Conservation (phyloP, 2,329 filamentous ascomycete genomes). For the Microdochium bolleyi region DNA sequence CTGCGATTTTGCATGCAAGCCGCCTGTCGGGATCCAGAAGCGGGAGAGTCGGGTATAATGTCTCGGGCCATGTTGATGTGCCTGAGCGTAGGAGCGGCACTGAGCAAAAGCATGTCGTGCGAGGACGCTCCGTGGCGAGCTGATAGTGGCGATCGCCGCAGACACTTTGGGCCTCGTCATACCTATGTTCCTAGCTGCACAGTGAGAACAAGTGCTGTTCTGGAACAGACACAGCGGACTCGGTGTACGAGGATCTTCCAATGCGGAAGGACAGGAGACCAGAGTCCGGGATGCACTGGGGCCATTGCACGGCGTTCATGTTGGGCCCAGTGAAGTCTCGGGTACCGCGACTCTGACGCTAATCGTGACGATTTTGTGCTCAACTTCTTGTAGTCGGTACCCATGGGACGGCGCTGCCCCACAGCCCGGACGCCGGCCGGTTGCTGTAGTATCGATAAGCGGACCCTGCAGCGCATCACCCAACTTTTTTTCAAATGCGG, state of each 20-base stretch:
- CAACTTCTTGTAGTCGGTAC: background rate
- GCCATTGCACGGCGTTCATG: too few species aligned
- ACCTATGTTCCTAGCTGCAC: too few species aligned
- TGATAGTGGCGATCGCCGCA: too few species aligned
- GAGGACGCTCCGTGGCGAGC: background rate
- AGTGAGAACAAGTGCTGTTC: too few species aligned
- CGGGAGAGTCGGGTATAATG: constrained; percentile 51
- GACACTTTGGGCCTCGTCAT: too few species aligned
- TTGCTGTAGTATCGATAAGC: background rate
- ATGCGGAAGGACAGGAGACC: too few species aligned
- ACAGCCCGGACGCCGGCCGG: background rate
- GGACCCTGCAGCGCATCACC: background rate
- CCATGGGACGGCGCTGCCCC: background rate
- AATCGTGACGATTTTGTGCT: too few species aligned
- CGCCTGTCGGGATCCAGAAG: constrained; percentile 73
- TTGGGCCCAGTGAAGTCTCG: too few species aligned
- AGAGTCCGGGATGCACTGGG: too few species aligned
- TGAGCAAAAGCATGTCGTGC: background rate
- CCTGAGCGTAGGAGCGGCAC: background rate
- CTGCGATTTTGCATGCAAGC: constrained; percentile 42
- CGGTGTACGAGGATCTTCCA: too few species aligned
- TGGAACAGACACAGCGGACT: too few species aligned
- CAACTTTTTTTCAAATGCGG: background rate
- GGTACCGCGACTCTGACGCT: too few species aligned
- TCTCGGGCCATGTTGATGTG: background rate